These are phyloP conservation scores for Halenospora varia DNA, from an alignment of 495 filamentous ascomycete species.

Conservation along the genomic window DNA sequence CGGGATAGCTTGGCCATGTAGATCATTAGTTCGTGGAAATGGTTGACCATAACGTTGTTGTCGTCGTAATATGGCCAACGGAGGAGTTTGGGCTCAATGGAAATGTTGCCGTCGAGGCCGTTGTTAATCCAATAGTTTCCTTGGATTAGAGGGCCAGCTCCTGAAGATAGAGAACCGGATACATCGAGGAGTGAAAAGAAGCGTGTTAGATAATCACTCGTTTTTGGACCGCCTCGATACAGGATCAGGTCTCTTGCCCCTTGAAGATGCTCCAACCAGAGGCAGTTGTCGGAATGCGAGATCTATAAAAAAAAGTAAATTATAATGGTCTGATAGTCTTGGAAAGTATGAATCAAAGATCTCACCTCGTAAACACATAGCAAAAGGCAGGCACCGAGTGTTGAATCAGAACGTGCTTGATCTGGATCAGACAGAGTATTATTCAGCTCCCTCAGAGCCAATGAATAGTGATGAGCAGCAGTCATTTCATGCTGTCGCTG, in stretches of 20 bases:
- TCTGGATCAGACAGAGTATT: conserved; percentile 13
- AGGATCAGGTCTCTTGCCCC: conserved; percentile 25
- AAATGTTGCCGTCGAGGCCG: neutral
- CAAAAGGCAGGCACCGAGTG: conserved; percentile 22
- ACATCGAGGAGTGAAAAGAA: conserved; percentile 23
- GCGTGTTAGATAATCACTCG: conserved; percentile 12
- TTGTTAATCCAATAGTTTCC: conserved; percentile 25
- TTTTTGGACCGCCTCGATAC: conserved; percentile 20
- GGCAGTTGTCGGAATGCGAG: conserved; percentile 17
- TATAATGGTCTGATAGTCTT: neutral
- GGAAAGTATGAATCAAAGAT: no score
- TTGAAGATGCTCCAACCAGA: conserved; percentile 24
- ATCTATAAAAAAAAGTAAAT: conserved; percentile 11
- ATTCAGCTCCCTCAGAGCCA: conserved; percentile 17
- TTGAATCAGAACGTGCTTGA: conserved; percentile 16
- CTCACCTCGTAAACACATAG: conserved; percentile 24
- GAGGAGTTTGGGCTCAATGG: neutral
- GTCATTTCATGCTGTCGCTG: conserved; percentile 16
- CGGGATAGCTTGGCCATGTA: conserved; percentile 20
- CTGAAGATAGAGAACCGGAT: conserved; percentile 19
- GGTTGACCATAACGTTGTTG: conserved; percentile 11
- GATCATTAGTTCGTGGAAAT: conserved; percentile 22
- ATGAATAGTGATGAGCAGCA: conserved; percentile 18
- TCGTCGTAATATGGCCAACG: conserved; percentile 16
- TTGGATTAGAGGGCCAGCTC: conserved; percentile 15